Evolutionary conservation across 2,329 filamentous ascomycete genomes (phyloP), one percentile per base, ranked within the genome.

Genomic region (Exophiala alcalophila): DNA sequence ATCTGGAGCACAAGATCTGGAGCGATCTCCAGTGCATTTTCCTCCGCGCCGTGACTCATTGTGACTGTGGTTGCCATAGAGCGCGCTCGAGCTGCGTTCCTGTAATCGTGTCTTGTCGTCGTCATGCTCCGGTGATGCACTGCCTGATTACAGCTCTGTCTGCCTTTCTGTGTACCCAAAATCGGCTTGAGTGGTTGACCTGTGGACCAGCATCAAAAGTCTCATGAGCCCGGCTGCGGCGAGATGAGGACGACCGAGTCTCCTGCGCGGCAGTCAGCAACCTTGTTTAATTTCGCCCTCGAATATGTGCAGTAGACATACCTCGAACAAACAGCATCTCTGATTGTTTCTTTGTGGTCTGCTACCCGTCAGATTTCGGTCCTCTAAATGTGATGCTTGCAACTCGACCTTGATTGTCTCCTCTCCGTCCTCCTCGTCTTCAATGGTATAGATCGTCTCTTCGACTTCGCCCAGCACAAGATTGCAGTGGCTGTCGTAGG

Each of bases 251-350:
- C 80, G 40, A 86, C 83, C 46, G 82, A 85, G 58, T 86, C 83
- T 53, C 83, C 82, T 86, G 52, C 29, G 37, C 41, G 61, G 57
- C 34, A 53, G 58, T 62, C 37, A 47, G 41, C 10, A 42, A 15
- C 25, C 21, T 11, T n/a, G n/a, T n/a, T n/a, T n/a, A n/a, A n/a
- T n/a, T n/a, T n/a, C n/a, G n/a, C n/a, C n/a, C n/a, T n/a, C n/a
- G n/a, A n/a, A n/a, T n/a, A 25, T 23, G 26, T 14, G 3, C 16
- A 36, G 18, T 15, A 11, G n/a, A 65, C 77, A 51, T 70, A 91
- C 90, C 91, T 86, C 92, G 77, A 45, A 98, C 91, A 65, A 98
- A 98, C 14, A 98, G 72, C 92, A 98, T 98, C 65, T 97, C 92
- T 29, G 89, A 94, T 66, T 96, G 94, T 69, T 94, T 94, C 71